Evolutionary conservation across 306 rosid species (phyloP).

Genomic region (Datisca glomerata): DNA sequence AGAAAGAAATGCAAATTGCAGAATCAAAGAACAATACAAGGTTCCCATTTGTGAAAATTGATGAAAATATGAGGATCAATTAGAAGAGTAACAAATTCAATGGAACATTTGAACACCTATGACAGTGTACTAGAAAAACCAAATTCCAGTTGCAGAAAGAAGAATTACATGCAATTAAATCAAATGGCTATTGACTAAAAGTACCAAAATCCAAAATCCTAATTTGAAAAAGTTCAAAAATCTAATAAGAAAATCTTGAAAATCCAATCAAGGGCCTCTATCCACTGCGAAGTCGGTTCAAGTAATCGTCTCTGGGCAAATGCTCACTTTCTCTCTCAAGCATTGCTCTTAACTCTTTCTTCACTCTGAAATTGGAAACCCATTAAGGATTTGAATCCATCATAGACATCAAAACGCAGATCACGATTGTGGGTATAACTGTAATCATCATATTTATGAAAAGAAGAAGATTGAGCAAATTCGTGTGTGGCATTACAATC

Average conservation of each 20-base stretch:
- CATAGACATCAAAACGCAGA: slow-evolving; percentile 11
- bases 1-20: slow-evolving; percentile 9
- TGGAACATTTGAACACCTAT: too few species aligned
- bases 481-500: slow-evolving; percentile 26
- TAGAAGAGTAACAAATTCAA: background rate
- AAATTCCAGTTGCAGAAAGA: too few species aligned
- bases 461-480: slow-evolving; percentile 22
- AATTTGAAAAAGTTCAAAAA: too few species aligned
- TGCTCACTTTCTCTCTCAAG: slow-evolving; percentile 43
- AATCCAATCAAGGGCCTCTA: slow-evolving; percentile 73
- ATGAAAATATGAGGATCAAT: background rate
- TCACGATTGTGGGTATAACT: slow-evolving; percentile 11
- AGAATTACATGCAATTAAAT: background rate
- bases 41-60: background rate
- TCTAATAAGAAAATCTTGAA: too few species aligned
- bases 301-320: slow-evolving; percentile 54
- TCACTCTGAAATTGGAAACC: slow-evolving; percentile 31
- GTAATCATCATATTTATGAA: slow-evolving; percentile 17
- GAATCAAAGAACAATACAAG: slow-evolving; percentile 4
- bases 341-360: slow-evolving; percentile 31
- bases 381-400: slow-evolving; percentile 24
- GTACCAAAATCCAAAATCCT: background rate
- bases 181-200: too few species aligned
- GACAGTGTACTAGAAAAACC: too few species aligned
- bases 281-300: slow-evolving; percentile 38